Base-by-base conservation (phyloP, 2,329 filamentous ascomycete species). In the Teratosphaeria epicoccoides region DNA sequence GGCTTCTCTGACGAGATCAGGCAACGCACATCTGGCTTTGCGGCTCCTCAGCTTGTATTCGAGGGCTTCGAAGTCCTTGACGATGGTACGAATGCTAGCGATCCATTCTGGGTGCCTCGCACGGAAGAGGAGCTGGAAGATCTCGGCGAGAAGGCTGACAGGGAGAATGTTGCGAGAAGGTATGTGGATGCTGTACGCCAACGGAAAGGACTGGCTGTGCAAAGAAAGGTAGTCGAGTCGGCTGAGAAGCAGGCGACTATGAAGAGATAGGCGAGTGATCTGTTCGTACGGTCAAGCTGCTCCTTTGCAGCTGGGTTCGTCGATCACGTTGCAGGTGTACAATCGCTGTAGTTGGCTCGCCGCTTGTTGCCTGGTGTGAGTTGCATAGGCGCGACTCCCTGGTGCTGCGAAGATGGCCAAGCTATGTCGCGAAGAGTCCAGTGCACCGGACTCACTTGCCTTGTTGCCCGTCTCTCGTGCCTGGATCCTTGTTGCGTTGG, bases 111-210 rank as follows among this genome's bases (percentile, higher is more conserved):
- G 93, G 89, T 95, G 46, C 93, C 93, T 1, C 89, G 88, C 58
- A 97, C 91, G 0, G 93, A 97, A 66, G 93, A 97, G 67, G 88
- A 98, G 65, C 71, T 98, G 49, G 93, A 98, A 76, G 93, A 98
- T 74, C 72, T 98, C 55, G 93, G 93, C 24, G 91, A 97, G 75
- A 74, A 91, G 66, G 93, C 88, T 3, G 93, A 98, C 71, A 81
- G 81, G 65, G 93, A 97, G 76, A 97, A 96, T 71, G 87, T 97
- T 48, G 93, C 93, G 23, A 95, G 94, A 80, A 75, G 87, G 66
- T 97, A 97, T 74, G 90, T 98, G 80, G 93, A 98, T 72, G 76
- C 79, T 33, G 91, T 98, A 40, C 76, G 93, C 64, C 78, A 76
- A 66, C 78, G 89, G 69, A 98, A 98, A 80, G 93, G 93, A 0